phyloP scores from a whole-genome alignment of 2,329 filamentous ascomycete species.

The Apiospora koreana region DNA sequence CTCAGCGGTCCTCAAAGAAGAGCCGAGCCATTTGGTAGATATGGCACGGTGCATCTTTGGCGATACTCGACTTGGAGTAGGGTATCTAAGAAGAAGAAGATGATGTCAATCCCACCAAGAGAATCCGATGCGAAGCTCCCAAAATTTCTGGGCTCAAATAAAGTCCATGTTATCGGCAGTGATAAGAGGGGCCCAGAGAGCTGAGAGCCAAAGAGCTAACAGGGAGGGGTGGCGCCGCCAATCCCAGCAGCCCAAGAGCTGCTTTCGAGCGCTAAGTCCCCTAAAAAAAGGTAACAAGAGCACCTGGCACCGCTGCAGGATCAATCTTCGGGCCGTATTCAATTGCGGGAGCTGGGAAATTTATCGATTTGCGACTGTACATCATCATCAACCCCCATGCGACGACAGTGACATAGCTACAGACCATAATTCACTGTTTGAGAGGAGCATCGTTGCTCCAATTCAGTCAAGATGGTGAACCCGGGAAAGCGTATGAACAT shows the following conservation, averaged over 20 bases:
- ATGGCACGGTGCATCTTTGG: constrained; percentile 45
- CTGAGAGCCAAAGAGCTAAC: no score
- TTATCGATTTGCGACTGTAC: constrained; percentile 12
- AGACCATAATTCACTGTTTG: neutral
- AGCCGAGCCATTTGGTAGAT: constrained; percentile 43
- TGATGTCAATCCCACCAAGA: neutral
- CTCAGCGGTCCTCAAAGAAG: constrained; percentile 44
- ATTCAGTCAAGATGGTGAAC: constrained; percentile 35
- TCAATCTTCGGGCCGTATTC: constrained; percentile 16
- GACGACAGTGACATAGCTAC: constrained; percentile 2
- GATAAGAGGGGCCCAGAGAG: neutral
- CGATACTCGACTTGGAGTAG: neutral
- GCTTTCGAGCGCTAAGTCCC: neutral
- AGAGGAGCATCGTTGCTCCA: constrained; percentile 22
- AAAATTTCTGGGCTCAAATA: neutral
- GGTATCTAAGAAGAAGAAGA: neutral
- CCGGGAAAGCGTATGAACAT: constrained; percentile 36
- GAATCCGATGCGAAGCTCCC: neutral
- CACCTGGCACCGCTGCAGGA: neutral
- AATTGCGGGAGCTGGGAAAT: constrained; percentile 11
- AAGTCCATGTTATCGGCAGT: neutral
- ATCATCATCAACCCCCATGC: neutral
- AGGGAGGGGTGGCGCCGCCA: neutral
- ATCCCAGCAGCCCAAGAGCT: neutral
- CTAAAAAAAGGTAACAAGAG: neutral